These are phyloP conservation scores for Hypoxylon sp. DNA, from an alignment of 2,329 filamentous ascomycete species.

Conservation along the genomic window DNA sequence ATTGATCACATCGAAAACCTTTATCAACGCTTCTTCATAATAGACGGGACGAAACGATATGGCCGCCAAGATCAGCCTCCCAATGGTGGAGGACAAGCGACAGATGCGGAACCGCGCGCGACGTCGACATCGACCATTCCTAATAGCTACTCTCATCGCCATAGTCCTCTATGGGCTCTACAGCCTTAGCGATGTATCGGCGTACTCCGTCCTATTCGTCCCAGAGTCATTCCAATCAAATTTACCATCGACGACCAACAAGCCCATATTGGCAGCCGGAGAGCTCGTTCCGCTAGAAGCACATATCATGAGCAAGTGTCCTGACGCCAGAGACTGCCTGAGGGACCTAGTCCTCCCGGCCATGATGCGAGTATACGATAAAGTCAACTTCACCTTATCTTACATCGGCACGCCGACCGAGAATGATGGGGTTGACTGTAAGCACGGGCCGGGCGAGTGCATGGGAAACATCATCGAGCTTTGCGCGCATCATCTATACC, in stretches of 20 bases:
- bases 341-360: slow-evolving; percentile 83
- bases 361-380: slow-evolving; percentile 84
- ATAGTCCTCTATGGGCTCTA: slow-evolving; percentile 45
- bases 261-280: slow-evolving; percentile 32
- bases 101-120: slow-evolving; percentile 42
- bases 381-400: slow-evolving; percentile 90
- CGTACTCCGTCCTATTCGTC: slow-evolving; percentile 36
- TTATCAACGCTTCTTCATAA: slow-evolving; percentile 14
- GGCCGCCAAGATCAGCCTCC: slow-evolving; percentile 49
- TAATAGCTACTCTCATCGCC: slow-evolving; percentile 42
- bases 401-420: slow-evolving; percentile 86
- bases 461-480: slow-evolving; percentile 95
- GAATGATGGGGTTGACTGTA: slow-evolving; percentile 88
- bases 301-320: slow-evolving; percentile 98
- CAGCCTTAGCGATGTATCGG: slow-evolving; percentile 35
- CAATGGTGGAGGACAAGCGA: slow-evolving; percentile 50
- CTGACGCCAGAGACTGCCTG: slow-evolving; percentile 88
- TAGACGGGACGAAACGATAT: slow-evolving; percentile 37
- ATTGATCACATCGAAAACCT: background rate
- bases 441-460: slow-evolving; percentile 88
- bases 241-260: slow-evolving; percentile 20
- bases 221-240: slow-evolving; percentile 11
- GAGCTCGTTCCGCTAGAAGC: slow-evolving; percentile 82
- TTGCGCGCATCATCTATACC: slow-evolving; percentile 85
- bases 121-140: slow-evolving; percentile 46